These are phyloP conservation scores for Hanseniaspora occidentalis DNA, from an alignment of 805 yeast genomes.

Conservation along the genomic window DNA sequence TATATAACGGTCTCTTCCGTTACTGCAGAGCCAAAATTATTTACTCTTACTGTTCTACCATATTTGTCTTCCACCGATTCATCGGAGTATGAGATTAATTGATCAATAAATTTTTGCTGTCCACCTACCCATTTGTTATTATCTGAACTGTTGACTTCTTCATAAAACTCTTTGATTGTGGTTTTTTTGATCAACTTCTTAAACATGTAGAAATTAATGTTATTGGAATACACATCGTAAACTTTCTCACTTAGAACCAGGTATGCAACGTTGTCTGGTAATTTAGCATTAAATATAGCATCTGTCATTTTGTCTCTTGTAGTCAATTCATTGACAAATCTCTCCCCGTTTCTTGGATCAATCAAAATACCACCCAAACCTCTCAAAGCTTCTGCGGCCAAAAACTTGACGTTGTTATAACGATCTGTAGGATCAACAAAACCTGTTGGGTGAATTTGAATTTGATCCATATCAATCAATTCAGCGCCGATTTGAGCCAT, in stretches of 20 bases:
- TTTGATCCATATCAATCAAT: conserved; percentile 43
- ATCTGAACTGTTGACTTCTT: too few relatives aligned
- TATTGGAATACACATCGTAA: conserved; percentile 33
- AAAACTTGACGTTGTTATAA: conserved; percentile 34
- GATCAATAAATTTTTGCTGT: conserved; percentile 12
- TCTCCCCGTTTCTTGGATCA: conserved; percentile 30
- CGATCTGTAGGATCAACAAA: conserved; percentile 34
- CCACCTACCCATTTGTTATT: conserved; percentile 8
- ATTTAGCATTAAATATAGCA: conserved; percentile 24
- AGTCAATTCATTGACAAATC: conserved; percentile 42
- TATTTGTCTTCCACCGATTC: conserved; percentile 19
- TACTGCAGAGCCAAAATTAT: conserved; percentile 19
- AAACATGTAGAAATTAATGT: conserved; percentile 38
- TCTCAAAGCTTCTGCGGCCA: conserved; percentile 49
- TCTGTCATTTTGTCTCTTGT: conserved; percentile 43
- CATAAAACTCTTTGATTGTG: conserved; percentile 21
- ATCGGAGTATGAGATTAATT: conserved; percentile 12
- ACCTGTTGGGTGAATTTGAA: conserved; percentile 55
- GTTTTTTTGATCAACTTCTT: conserved; percentile 24
- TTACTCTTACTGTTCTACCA: conserved; percentile 25
- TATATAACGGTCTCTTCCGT: conserved; percentile 23
- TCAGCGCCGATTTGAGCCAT: conserved; percentile 35
- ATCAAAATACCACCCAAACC: conserved; percentile 47
- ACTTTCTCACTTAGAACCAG: conserved; percentile 32
- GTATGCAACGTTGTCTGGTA: conserved; percentile 14